Evolutionary conservation across 139 green algal genomes (phyloP), one percentile per base, ranked within the genome.

Genomic region (Pedinophyceae sp.): DNA sequence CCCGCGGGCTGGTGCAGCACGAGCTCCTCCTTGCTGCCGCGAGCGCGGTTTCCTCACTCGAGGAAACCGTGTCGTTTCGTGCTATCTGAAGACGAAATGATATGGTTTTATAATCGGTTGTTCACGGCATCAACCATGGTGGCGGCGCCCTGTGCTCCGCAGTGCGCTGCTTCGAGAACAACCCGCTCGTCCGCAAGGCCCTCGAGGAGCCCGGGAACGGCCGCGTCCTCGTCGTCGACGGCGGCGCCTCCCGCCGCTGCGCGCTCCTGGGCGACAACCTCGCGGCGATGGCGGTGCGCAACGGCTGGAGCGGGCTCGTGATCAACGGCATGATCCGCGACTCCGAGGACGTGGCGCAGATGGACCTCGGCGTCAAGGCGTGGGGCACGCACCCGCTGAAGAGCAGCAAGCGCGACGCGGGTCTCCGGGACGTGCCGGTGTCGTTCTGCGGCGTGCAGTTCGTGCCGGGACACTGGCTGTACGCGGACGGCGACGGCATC

Each of bases 301-400:
- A 97, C 54, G 85, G 88, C 22, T 97, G 89, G 88, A 77, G 59
- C 23, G 79, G 89, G 47, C 83, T 96, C 62, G 80, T 97, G 56
- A 75, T 97, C 46, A 76, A 94, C 60, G 89, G 89, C 41, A 96
- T 83, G 79, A 84, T 97, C 41, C 64, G 89, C 23, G 89, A 97
- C 73, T 83, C 72, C 3, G 81, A 75, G 15, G 84, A 93, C 73
- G 90, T 97, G 34, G 65, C 25, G 3, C 73, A 70, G 52, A 86
- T 93, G 83, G 52, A 61, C 0, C 52, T 96, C 46, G 82, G 85
- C 4, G 84, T 96, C 13, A 95, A 94, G 58, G 86, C 86, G 1
- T 66, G 93, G 16, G 72, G 52, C 54, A 90, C 86, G 2, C 81
- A 88, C 71, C 86, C 86, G 1, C 64, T 95, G 15, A 95, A 95